Evolutionary conservation across 116 monocot genomes (phyloP), one percentile per base, ranked within the genome.

Genomic region (Papilionanthe hybrid): DNA sequence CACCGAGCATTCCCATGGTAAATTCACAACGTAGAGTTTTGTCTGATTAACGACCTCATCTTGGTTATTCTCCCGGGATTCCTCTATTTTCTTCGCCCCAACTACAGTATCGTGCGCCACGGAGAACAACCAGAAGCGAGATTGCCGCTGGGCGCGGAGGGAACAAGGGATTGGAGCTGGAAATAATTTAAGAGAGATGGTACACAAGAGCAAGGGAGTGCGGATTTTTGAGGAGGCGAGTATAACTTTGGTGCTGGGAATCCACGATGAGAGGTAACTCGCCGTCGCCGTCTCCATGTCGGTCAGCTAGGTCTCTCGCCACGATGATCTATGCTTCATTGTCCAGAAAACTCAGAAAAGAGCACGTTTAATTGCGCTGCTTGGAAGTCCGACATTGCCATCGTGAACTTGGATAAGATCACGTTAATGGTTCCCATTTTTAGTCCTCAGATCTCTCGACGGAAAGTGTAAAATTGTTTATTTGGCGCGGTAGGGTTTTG

Each of bases 1-100:
- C 0, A 82, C 86, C 44, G 86, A 65, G 79, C 66, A 76, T 37
- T 60, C 75, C 89, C 86, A 89, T 20, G 89, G 89, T 73, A 86
- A 55, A 84, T 89, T 89, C 79, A 56, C 76, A 79, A 84, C 86
- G 73, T 77, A 89, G 20, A 89, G 77, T 67, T 86, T 86, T 74
- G 82, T 79, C 80, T 79, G 72, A 23, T 77, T 84, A 58, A 82
- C 87, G 58, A 41, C 78, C 53, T 50, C 82, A 10, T 72, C 82
- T 19, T 65, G 86, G 48, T 12, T 75, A 20, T 67, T 50, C 41
- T 43, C 68, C 29, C 5, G 53, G 7, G 12, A 58, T 58, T 58
- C 58, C 19, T 58, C 22, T 18, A n/a, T 19, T n/a, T 58, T 6
- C 18, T 48, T 48, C 48, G 48, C 48, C 9, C 3, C 48, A 48